Evolutionary conservation across 225 moss, liverwort and hornwort species (phyloP).

Genomic region (Straminergon stramineum): DNA sequence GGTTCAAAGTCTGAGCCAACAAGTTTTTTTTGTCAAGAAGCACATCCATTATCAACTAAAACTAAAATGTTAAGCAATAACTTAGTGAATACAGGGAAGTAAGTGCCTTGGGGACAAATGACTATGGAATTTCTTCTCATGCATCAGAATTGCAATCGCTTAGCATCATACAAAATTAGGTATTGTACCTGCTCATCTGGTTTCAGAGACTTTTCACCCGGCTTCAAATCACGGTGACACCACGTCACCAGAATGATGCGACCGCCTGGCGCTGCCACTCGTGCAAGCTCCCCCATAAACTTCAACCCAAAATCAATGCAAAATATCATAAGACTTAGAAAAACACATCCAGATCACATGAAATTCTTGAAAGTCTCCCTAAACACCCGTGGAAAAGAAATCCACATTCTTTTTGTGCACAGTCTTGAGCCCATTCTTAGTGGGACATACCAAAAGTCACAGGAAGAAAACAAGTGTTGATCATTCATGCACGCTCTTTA

Average conservation of each 20-base stretch:
- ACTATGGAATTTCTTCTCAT: not conserved
- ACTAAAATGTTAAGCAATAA: not conserved
- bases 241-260: conserved; percentile 83
- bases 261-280: conserved; percentile 80
- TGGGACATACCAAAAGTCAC: not conserved
- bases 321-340: not conserved
- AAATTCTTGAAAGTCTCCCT: not conserved
- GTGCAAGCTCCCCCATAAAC: conserved; percentile 76
- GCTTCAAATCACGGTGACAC: conserved; percentile 87
- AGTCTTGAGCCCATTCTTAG: not conserved
- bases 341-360: not conserved
- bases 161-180: not conserved
- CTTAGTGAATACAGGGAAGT: not conserved
- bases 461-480: not conserved
- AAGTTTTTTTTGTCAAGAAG: not conserved
- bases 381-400: not conserved
- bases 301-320: conserved; percentile 6
- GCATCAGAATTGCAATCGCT: not conserved
- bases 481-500: not conserved
- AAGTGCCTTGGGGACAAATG: not conserved
- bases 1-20: not conserved
- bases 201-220: conserved; percentile 61
- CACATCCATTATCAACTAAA: not conserved
- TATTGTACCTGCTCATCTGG: conserved; percentile 59
- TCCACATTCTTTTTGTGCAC: not conserved